phyloP scores from a whole-genome alignment of 257 asterid genomes.

The Solanum sejunctum region DNA sequence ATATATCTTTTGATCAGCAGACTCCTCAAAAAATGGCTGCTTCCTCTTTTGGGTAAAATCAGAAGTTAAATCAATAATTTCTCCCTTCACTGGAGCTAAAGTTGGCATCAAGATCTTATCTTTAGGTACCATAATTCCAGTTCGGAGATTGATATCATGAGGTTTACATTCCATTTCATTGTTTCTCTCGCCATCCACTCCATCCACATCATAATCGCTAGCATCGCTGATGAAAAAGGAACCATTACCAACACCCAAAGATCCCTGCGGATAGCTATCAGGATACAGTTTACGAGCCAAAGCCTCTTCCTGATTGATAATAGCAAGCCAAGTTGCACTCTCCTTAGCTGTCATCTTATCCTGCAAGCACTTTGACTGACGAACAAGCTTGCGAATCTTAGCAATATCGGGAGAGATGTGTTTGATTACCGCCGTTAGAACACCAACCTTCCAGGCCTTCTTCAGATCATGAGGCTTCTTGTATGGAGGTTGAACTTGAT shows the following conservation, averaged over 20 bases:
- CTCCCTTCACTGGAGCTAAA: constrained; percentile 34
- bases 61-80: constrained; percentile 24
- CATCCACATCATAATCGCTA: constrained; percentile 45
- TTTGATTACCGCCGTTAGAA: constrained; percentile 37
- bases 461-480: constrained; percentile 52
- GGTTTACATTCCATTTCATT: constrained; percentile 24
- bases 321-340: constrained; percentile 44
- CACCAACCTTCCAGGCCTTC: constrained; percentile 43
- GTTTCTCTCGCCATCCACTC: constrained; percentile 18
- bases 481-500: constrained; percentile 39
- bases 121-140: constrained; percentile 4
- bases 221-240: constrained; percentile 13
- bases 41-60: constrained; percentile 33
- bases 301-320: constrained; percentile 43
- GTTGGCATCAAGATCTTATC: constrained; percentile 4
- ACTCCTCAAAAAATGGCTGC: constrained; percentile 17
- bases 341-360: constrained; percentile 55
- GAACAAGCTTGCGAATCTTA: constrained; percentile 29
- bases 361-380: constrained; percentile 41
- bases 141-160: constrained; percentile 13
- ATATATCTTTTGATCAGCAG: constrained; percentile 12
- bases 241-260: constrained; percentile 15
- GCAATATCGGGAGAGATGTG: constrained; percentile 42
- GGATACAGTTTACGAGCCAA: constrained; percentile 23
- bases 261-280: constrained; percentile 8